These are phyloP conservation scores for Phaffia rhodozyma DNA, from an alignment of 1,284 basidiomycete genomes.

Conservation along the genomic window DNA sequence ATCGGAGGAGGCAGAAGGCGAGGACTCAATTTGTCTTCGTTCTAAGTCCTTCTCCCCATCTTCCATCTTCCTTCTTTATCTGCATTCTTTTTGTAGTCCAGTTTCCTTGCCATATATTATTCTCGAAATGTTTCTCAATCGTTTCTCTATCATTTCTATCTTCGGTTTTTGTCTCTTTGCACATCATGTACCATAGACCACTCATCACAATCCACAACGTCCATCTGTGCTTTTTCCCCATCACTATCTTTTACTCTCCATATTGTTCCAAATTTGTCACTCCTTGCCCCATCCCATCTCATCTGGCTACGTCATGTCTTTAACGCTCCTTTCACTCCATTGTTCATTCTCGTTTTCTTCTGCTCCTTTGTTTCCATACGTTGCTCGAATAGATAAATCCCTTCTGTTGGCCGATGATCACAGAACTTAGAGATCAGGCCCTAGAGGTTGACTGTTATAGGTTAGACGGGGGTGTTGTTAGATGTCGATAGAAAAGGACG, in stretches of 20 bases:
- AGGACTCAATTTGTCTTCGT: conserved; percentile 37
- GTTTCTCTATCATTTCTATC: no score
- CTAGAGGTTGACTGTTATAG: no score
- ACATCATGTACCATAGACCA: no score
- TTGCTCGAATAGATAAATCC: neutral
- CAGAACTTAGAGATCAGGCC: no score
- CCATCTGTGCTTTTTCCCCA: neutral
- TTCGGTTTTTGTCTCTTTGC: no score
- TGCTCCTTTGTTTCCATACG: conserved; percentile 6
- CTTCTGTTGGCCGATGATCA: no score
- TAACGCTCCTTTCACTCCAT: neutral
- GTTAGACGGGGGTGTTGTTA: no score
- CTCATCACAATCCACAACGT: no score
- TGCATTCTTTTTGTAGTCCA: neutral
- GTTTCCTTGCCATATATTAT: neutral
- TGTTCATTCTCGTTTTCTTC: neutral
- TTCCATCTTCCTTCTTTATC: neutral
- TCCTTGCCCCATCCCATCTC: neutral
- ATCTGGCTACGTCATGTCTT: neutral
- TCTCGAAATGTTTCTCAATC: neutral
- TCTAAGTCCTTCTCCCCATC: conserved; percentile 22
- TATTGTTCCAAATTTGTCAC: neutral
- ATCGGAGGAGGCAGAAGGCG: conserved; percentile 37
- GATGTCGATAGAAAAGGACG: no score
- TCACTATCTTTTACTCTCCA: neutral